phyloP scores from a whole-genome alignment of 169 alveolate species.

The Plasmodium billcollinsi region DNA sequence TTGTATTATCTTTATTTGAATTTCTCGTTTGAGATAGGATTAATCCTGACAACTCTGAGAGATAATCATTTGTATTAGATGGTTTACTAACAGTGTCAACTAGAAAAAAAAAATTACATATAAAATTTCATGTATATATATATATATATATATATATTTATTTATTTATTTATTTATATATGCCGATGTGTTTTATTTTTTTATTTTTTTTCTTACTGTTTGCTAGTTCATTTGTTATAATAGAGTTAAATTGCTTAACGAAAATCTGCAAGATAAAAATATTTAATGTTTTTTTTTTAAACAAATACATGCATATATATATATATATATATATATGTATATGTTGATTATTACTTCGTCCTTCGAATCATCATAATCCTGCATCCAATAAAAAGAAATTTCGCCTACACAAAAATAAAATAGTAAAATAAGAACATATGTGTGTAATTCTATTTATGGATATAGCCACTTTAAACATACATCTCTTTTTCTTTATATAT shows the following conservation, averaged over 20 bases:
- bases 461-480: too few species aligned
- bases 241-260: constrained; percentile 48
- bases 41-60: constrained; percentile 26
- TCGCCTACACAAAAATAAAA: constrained; percentile 39
- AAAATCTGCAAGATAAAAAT: constrained; percentile 19
- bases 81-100: constrained; percentile 23
- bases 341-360: constrained; percentile 59
- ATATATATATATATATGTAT: background rate
- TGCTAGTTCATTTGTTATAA: constrained; percentile 55
- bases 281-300: background rate
- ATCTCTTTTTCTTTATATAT: background rate
- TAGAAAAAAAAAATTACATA: background rate
- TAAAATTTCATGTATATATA: background rate
- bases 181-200: background rate
- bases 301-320: background rate
- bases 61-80: constrained; percentile 24
- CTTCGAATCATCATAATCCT: constrained; percentile 71
- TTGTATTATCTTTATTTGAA: constrained; percentile 13
- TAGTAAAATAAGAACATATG: background rate
- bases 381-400: constrained; percentile 71
- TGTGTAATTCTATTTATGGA: too few species aligned
- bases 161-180: background rate
- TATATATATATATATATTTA: background rate
- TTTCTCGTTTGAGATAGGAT: constrained; percentile 29
- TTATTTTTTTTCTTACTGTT: constrained; percentile 7